phyloP scores from a whole-genome alignment of 345 rosid genomes.

The Heritiera fomes region DNA sequence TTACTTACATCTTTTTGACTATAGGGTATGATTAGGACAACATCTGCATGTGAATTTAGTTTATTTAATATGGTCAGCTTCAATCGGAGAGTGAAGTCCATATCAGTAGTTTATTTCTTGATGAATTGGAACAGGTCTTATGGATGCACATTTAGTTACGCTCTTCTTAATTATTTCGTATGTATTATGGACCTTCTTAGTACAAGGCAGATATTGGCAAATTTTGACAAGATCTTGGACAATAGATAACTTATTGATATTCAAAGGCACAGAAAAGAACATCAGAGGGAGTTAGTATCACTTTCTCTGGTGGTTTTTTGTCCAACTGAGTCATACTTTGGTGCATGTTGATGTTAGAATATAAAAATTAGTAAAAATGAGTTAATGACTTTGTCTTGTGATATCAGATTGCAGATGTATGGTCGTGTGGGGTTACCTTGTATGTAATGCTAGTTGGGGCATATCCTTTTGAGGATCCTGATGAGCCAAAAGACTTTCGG shows the following conservation, averaged over 20 bases:
- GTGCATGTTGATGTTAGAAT: constrained; percentile 7
- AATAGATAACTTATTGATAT: not conserved
- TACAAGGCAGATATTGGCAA: not conserved
- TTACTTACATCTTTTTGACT: not conserved
- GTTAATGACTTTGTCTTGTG: constrained; percentile 11
- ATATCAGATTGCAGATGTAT: constrained; percentile 90
- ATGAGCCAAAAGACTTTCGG: constrained; percentile 83
- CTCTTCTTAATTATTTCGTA: not conserved
- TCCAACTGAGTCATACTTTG: not conserved
- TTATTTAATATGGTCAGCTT: not conserved
- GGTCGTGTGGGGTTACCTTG: constrained; percentile 97
- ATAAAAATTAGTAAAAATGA: not conserved
- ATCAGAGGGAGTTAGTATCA: not conserved
- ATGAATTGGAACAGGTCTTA: not conserved
- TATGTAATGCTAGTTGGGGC: constrained; percentile 96
- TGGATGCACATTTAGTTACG: not conserved
- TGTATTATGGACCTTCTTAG: not conserved
- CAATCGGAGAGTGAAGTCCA: not conserved
- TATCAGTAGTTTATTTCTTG: not conserved
- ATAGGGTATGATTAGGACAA: not conserved
- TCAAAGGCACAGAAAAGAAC: not conserved
- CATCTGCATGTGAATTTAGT: not conserved
- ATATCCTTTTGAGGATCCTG: constrained; percentile 96
- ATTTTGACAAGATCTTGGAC: not conserved
- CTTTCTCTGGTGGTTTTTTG: not conserved